Percentiles rank a stretch among this genome's conserved stretches.
These are phyloP conservation scores for Paecilomyces formosus DNA, from an alignment of 2,329 filamentous ascomycete species.

Conservation along the genomic window DNA sequence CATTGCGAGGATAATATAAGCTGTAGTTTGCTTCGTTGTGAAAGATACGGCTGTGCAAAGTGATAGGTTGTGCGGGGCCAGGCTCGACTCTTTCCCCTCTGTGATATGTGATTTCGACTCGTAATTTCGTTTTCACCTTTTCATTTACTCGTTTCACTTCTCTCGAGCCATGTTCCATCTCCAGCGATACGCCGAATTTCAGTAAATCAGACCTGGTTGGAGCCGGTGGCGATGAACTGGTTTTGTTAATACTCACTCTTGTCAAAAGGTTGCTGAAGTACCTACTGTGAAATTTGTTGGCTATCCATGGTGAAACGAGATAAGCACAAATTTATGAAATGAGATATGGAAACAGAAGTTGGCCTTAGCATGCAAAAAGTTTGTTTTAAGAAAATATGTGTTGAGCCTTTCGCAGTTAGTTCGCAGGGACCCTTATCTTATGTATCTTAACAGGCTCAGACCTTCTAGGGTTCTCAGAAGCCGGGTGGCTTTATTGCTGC, in stretches of 20 bases:
- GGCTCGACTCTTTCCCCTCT: background rate
- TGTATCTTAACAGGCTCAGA: too few relatives aligned
- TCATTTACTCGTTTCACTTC: background rate
- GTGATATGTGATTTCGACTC: background rate
- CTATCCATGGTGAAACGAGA: background rate
- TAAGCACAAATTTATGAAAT: too few relatives aligned
- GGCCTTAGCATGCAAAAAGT: too few relatives aligned
- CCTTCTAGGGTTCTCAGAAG: too few relatives aligned
- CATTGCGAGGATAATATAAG: background rate
- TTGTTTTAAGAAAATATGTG: too few relatives aligned
- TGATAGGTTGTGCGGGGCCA: background rate
- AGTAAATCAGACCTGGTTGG: background rate
- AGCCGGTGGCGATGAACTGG: background rate
- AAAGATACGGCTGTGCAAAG: background rate
- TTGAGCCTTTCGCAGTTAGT: too few relatives aligned
- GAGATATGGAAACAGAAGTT: too few relatives aligned
- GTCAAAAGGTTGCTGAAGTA: background rate
- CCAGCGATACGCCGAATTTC: background rate
- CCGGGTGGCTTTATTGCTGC: too few relatives aligned
- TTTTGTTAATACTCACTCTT: background rate
- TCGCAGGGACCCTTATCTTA: conserved; percentile 4
- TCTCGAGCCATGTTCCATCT: background rate
- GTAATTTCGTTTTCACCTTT: background rate
- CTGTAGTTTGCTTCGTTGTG: background rate
- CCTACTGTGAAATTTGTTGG: background rate